phyloP scores from a whole-genome alignment of 441 rosid genomes.

The Erysimum cheiri region DNA sequence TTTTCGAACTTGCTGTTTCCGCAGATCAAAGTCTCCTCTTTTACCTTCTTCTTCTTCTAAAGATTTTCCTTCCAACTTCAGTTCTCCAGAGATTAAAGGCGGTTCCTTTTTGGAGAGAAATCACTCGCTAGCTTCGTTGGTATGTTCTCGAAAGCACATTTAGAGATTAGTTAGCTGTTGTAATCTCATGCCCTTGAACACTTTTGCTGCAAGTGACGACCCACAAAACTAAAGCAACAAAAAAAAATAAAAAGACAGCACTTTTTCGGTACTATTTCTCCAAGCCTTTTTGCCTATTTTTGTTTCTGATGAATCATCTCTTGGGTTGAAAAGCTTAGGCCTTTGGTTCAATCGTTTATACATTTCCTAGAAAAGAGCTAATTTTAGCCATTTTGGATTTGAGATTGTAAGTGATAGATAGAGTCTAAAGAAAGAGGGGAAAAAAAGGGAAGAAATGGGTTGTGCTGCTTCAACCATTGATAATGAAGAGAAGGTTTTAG shows the following conservation, averaged over 20 bases:
- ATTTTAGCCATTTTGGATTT: conserved; percentile 24
- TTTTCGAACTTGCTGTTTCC: conserved; percentile 31
- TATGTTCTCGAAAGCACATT: conserved; percentile 35
- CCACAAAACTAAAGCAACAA: conserved; percentile 3
- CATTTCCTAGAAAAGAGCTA: conserved; percentile 7
- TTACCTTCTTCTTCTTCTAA: conserved; percentile 2
- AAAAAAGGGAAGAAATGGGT: conserved; percentile 58
- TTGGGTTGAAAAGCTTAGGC: conserved; percentile 24
- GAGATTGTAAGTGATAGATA: neutral
- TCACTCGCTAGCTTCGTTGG: conserved; percentile 39
- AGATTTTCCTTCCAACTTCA: neutral
- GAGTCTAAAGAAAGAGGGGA: conserved; percentile 25
- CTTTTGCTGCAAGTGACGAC: conserved; percentile 29
- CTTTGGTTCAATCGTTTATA: conserved; percentile 21
- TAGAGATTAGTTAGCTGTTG: conserved; percentile 33
- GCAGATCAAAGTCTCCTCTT: conserved; percentile 33
- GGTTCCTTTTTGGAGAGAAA: conserved; percentile 31
- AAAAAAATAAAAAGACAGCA: conserved; percentile 22
- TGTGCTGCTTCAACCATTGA: conserved; percentile 86
- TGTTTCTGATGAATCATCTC: conserved; percentile 27
- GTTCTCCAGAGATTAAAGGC: conserved; percentile 27
- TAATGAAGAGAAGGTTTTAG: conserved; percentile 75
- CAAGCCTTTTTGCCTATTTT: neutral
- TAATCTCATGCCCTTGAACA: conserved; percentile 33
- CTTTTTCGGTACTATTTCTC: conserved; percentile 27